Percentiles rank a stretch among this genome's conserved stretches.
These are phyloP conservation scores for Fusarium sp. DNA, from an alignment of 2,329 filamentous ascomycete species.

Conservation along the genomic window DNA sequence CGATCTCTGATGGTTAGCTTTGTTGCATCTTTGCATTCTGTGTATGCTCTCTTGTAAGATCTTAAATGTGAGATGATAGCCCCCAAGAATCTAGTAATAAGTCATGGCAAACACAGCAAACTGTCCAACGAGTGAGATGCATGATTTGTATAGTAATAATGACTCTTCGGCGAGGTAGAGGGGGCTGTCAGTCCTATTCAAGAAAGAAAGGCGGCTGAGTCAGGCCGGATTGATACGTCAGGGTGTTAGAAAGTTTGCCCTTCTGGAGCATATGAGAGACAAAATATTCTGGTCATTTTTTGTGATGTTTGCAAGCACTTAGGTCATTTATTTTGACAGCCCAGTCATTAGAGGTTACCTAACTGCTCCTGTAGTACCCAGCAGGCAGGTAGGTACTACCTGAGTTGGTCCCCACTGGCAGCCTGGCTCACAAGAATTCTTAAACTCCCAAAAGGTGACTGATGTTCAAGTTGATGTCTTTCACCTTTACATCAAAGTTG, in stretches of 20 bases:
- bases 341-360: neutral
- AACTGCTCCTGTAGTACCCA: neutral
- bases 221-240: constrained; percentile 33
- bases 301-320: neutral
- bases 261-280: neutral
- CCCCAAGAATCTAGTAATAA: neutral
- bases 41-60: neutral
- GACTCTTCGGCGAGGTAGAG: neutral
- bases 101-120: neutral
- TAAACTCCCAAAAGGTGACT: neutral
- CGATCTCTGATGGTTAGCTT: constrained; percentile 32
- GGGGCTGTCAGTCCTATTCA: neutral
- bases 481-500: neutral
- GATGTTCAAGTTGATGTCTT: constrained; percentile 8
- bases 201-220: constrained; percentile 39
- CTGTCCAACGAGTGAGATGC: neutral
- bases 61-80: neutral
- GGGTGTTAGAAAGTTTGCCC: neutral
- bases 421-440: constrained; percentile 8
- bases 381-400: neutral
- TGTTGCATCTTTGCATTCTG: constrained; percentile 1
- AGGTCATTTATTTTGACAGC: neutral
- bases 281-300: neutral
- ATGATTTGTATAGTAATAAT: neutral
- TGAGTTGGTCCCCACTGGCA: neutral